phyloP scores from a whole-genome alignment of 1,284 basidiomycete species.

The Leccinum subfulvum region DNA sequence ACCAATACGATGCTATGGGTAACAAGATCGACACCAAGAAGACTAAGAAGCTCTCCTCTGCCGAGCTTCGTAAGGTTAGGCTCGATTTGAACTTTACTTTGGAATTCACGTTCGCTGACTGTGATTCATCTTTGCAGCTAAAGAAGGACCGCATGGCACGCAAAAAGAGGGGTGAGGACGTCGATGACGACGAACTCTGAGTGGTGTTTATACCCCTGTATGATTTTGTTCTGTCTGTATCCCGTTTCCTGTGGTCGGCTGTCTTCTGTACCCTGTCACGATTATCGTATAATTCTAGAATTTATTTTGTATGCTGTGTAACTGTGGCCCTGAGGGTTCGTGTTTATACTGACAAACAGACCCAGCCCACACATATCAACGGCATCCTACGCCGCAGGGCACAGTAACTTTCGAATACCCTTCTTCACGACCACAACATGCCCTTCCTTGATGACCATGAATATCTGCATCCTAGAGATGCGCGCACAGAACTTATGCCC shows the following conservation, averaged over 20 bases:
- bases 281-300: slow-evolving; percentile 20
- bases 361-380: neutral
- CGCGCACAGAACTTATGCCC: slow-evolving; percentile 49
- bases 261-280: slow-evolving; percentile 21
- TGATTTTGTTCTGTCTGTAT: slow-evolving; percentile 12
- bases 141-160: slow-evolving; percentile 97
- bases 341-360: neutral
- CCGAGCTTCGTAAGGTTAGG: slow-evolving; percentile 73
- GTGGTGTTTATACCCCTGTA: slow-evolving; percentile 6
- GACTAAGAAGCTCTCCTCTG: slow-evolving; percentile 78
- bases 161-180: slow-evolving; percentile 79
- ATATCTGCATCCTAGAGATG: slow-evolving; percentile 37
- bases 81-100: neutral
- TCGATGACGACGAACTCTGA: slow-evolving; percentile 69
- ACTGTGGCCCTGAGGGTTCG: neutral
- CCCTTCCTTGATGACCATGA: slow-evolving; percentile 22
- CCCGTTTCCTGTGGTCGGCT: slow-evolving; percentile 19
- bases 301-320: slow-evolving; percentile 3
- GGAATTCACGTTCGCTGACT: slow-evolving; percentile 24
- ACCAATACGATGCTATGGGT: slow-evolving; percentile 90
- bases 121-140: slow-evolving; percentile 30
- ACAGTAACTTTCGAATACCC: neutral
- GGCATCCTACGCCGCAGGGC: slow-evolving; percentile 1
- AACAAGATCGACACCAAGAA: slow-evolving; percentile 91
- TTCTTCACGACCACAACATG: slow-evolving; percentile 32